Evolutionary conservation across 75 land plant genomes (phyloP).

Genomic region (Pinus albicaulis): DNA sequence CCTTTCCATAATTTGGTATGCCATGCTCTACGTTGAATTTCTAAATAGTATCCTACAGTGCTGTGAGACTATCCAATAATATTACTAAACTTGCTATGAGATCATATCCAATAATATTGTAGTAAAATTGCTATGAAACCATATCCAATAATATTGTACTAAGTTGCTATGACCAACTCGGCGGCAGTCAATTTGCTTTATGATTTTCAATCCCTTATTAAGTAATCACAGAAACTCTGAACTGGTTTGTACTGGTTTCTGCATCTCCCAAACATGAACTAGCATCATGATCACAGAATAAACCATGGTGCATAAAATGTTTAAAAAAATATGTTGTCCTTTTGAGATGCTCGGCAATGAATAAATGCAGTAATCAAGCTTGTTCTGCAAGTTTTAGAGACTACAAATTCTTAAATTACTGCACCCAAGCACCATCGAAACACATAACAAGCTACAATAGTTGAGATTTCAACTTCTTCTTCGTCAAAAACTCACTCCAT

Average conservation of each 20-base stretch:
- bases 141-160: too few relatives aligned
- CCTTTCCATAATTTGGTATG: too few relatives aligned
- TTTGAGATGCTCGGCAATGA: not conserved
- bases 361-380: not conserved
- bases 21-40: too few relatives aligned
- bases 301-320: not conserved
- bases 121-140: too few relatives aligned
- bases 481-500: constrained; percentile 27
- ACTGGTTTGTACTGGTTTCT: not conserved
- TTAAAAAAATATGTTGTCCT: not conserved
- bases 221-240: not conserved
- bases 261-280: not conserved
- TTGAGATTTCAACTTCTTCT: constrained; percentile 35
- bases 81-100: too few relatives aligned
- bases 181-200: too few relatives aligned
- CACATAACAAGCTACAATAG: constrained; percentile 12
- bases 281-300: not conserved
- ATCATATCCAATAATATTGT: too few relatives aligned
- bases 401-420: not conserved
- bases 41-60: too few relatives aligned
- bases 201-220: too few relatives aligned
- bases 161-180: too few relatives aligned
- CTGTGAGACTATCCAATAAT: too few relatives aligned
- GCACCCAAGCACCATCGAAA: not conserved
- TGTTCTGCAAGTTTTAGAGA: not conserved